phyloP scores from a whole-genome alignment of 345 rosid species.

The Corymbia maculata region DNA sequence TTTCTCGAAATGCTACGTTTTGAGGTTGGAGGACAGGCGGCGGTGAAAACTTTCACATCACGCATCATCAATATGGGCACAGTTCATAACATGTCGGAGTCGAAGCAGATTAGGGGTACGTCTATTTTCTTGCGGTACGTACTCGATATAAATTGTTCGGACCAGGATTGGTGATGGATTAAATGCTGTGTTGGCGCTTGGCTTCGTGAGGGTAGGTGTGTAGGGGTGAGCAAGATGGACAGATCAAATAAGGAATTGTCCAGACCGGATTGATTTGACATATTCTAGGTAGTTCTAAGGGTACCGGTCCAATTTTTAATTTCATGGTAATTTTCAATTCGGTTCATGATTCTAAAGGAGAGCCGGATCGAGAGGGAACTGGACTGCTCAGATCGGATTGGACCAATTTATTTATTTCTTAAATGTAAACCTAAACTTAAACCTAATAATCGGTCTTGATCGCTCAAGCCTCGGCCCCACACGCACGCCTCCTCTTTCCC shows the following conservation, averaged over 20 bases:
- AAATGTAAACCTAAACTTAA: neutral
- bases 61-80: neutral
- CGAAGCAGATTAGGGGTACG: neutral
- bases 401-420: neutral
- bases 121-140: neutral
- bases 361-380: no score
- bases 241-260: neutral
- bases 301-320: rapidly evolving
- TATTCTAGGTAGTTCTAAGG: rapidly evolving
- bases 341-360: no score
- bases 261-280: rapidly evolving
- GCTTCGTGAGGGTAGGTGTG: neutral
- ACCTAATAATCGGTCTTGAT: neutral
- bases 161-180: neutral
- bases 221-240: neutral
- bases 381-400: rapidly evolving
- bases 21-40: neutral
- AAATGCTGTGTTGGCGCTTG: neutral
- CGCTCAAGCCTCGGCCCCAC: neutral
- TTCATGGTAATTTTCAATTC: neutral
- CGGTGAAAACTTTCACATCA: neutral
- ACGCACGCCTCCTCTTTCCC: neutral
- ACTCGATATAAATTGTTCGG: neutral
- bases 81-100: neutral
- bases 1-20: neutral